Conservation (phyloP, 192 early-diverging fungal species). For the Coemansia sp. region DNA sequence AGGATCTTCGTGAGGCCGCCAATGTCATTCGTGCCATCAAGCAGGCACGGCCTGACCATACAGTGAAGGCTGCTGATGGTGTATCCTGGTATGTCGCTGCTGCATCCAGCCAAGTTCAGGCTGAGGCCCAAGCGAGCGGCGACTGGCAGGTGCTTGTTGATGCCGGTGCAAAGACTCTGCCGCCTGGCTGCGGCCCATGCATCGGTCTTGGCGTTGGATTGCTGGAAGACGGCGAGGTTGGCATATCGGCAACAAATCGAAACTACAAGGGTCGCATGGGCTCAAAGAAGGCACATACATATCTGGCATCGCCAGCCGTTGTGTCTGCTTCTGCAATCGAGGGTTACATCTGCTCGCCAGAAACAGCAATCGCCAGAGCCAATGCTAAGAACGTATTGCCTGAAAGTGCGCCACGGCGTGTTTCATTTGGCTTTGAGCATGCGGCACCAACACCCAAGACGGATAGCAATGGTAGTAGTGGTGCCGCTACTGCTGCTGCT, state of each 20-base stretch:
- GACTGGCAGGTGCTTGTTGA: slow-evolving; percentile 87
- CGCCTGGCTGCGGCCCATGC: slow-evolving; percentile 97
- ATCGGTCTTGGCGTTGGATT: slow-evolving; percentile 92
- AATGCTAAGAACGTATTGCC: slow-evolving; percentile 6
- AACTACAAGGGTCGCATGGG: slow-evolving; percentile 99
- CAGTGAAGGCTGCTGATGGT: slow-evolving; percentile 38
- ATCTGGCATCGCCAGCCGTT: slow-evolving; percentile 93
- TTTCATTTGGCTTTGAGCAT: slow-evolving; percentile 37
- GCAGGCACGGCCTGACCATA: slow-evolving; percentile 23
- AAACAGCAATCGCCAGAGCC: slow-evolving; percentile 28
- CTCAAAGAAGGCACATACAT: slow-evolving; percentile 86
- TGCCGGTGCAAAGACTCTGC: slow-evolving; percentile 86
- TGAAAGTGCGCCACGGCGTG: slow-evolving; percentile 10
- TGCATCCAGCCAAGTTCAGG: slow-evolving; percentile 88
- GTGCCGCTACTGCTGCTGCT: slow-evolving; percentile 20
- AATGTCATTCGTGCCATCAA: slow-evolving; percentile 62
- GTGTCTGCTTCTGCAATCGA: slow-evolving; percentile 92
- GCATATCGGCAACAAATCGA: slow-evolving; percentile 98
- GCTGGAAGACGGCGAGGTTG: slow-evolving; percentile 94
- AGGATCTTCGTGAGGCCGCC: slow-evolving; percentile 88
- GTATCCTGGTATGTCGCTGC: slow-evolving; percentile 97
- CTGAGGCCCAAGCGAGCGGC: slow-evolving; percentile 78
- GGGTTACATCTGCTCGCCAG: slow-evolving; percentile 78
- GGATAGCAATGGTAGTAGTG: background rate
- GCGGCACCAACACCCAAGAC: background rate